Conservation (phyloP, 495 filamentous ascomycete genomes). For the Neurospora sublineolata region DNA sequence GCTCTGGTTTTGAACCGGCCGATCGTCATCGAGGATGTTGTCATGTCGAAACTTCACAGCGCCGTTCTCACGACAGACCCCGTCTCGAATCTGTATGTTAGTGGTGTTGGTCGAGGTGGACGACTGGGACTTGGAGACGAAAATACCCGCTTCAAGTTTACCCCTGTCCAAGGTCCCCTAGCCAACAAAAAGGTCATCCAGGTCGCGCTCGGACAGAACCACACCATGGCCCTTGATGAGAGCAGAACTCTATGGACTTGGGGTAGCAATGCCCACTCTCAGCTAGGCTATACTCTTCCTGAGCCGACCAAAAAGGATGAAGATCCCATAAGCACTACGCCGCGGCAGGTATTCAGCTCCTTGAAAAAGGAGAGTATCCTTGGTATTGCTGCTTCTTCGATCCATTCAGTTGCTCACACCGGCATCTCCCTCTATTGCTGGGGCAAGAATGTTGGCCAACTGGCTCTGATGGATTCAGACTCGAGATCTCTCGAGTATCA, state of each 20-base stretch:
- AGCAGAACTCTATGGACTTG: slow-evolving; percentile 81
- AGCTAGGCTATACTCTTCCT: slow-evolving; percentile 69
- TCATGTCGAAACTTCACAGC: slow-evolving; percentile 84
- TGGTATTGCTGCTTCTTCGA: slow-evolving; percentile 79
- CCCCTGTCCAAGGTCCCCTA: slow-evolving; percentile 62
- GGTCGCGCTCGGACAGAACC: slow-evolving; percentile 80
- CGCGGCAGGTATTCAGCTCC: slow-evolving; percentile 81
- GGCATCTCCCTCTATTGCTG: slow-evolving; percentile 76
- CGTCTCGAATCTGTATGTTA: slow-evolving; percentile 83
- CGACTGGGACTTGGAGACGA: slow-evolving; percentile 86
- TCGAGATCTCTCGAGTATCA: slow-evolving; percentile 79
- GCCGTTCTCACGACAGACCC: slow-evolving; percentile 85
- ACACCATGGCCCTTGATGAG: slow-evolving; percentile 72
- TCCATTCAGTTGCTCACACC: slow-evolving; percentile 86
- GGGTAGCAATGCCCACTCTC: slow-evolving; percentile 79
- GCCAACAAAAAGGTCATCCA: slow-evolving; percentile 56
- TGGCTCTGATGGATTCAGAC: slow-evolving; percentile 90
- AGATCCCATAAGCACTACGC: slow-evolving; percentile 66
- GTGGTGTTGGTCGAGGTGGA: slow-evolving; percentile 84
- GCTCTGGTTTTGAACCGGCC: slow-evolving; percentile 55
- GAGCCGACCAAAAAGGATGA: slow-evolving; percentile 50
- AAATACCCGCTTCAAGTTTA: slow-evolving; percentile 71
- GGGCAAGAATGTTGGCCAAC: slow-evolving; percentile 90
- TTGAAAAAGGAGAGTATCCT: slow-evolving; percentile 75
- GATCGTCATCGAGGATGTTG: slow-evolving; percentile 61